Percentiles rank a stretch among this genome's conserved stretches.
Evolutionary conservation across 768 basidiomycete species (phyloP).

Genomic region (Termitomyces sp.): DNA sequence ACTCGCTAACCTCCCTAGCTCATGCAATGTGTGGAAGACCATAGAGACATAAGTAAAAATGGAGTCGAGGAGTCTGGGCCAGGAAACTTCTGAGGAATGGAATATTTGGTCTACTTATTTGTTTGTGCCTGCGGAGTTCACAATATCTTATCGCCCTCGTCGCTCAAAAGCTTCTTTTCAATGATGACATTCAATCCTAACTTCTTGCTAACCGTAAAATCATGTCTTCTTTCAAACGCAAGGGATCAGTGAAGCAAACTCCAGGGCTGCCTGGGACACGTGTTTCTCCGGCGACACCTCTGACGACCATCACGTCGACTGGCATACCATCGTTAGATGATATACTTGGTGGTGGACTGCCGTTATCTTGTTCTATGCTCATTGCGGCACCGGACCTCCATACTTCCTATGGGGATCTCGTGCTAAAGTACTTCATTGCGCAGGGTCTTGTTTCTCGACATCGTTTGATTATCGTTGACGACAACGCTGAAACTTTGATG

Average conservation of each 20-base stretch:
- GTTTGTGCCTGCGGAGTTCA: background rate
- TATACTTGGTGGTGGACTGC: constrained; percentile 87
- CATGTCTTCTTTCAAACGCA: constrained; percentile 84
- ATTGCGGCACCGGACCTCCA: constrained; percentile 82
- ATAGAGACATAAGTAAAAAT: constrained; percentile 4
- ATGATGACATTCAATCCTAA: background rate
- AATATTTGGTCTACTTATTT: constrained; percentile 1
- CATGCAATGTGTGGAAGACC: background rate
- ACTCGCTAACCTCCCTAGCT: background rate
- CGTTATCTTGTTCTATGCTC: constrained; percentile 69
- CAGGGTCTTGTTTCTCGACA: constrained; percentile 80
- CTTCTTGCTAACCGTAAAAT: background rate
- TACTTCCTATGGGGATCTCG: constrained; percentile 77
- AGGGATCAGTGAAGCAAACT: constrained; percentile 37
- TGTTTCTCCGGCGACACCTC: constrained; percentile 47
- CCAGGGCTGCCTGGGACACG: constrained; percentile 47
- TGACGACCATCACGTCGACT: constrained; percentile 64
- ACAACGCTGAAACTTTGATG: constrained; percentile 50
- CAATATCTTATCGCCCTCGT: background rate
- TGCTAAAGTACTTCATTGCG: constrained; percentile 84
- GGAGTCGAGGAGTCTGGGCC: background rate
- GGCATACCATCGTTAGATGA: constrained; percentile 95
- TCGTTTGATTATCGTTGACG: constrained; percentile 58
- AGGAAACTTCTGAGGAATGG: background rate
- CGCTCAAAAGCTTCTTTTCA: background rate